Percentiles rank a stretch among this genome's conserved stretches.
These are phyloP conservation scores for Russula griseocarnosa DNA, from an alignment of 768 basidiomycete species.

Conservation along the genomic window DNA sequence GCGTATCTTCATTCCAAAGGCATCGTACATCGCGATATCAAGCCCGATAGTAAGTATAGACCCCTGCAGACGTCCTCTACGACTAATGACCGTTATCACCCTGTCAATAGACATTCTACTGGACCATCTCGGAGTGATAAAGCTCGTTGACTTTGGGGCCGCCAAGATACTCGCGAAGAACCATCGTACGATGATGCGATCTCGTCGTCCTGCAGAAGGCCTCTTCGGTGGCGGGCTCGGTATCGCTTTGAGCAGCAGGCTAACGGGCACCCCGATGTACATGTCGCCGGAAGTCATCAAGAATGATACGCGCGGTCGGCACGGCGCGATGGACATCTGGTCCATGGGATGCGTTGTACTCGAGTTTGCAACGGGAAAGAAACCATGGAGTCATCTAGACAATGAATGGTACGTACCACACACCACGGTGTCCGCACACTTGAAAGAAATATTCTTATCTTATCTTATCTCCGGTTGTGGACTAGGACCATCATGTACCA, in stretches of 20 bases:
- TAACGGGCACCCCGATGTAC: constrained; percentile 99
- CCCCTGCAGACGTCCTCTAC: neutral
- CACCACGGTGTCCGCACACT: neutral
- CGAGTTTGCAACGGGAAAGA: constrained; percentile 92
- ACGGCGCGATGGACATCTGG: constrained; percentile 99
- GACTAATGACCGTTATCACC: neutral
- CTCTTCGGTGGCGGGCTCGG: constrained; percentile 31
- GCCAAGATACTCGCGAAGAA: constrained; percentile 94
- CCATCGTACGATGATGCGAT: constrained; percentile 70
- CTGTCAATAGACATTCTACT: constrained; percentile 78
- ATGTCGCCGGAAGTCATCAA: constrained; percentile 99
- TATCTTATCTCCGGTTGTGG: too few species aligned
- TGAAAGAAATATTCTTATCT: neutral
- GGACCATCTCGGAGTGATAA: constrained; percentile 85
- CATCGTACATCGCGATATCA: constrained; percentile 95
- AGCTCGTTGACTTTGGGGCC: constrained; percentile 96
- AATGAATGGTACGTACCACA: constrained; percentile 78
- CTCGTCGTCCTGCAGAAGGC: constrained; percentile 55
- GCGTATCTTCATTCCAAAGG: constrained; percentile 90
- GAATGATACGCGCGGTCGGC: constrained; percentile 79
- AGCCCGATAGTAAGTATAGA: constrained; percentile 85
- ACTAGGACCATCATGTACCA: constrained; percentile 99
- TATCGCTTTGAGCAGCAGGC: constrained; percentile 66
- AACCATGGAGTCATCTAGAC: constrained; percentile 98
- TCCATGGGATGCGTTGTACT: constrained; percentile 96